Percentiles rank a stretch among this genome's conserved stretches.
phyloP scores from a whole-genome alignment of 1,284 basidiomycete species.

The Phaffia rhodozyma region DNA sequence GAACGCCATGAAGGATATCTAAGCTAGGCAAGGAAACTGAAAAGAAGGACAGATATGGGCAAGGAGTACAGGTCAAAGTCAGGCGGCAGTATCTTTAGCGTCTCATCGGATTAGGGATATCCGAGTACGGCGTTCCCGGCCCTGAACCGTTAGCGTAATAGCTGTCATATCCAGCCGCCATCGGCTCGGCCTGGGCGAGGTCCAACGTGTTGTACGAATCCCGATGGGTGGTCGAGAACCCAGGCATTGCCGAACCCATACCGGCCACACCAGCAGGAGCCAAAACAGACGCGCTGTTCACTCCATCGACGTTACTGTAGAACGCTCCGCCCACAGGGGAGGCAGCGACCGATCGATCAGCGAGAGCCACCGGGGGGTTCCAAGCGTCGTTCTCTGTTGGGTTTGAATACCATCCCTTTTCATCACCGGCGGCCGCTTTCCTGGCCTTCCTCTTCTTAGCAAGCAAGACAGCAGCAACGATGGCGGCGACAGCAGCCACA shows the following conservation, averaged over 20 bases:
- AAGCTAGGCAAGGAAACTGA: too few species aligned
- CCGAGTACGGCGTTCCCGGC: neutral
- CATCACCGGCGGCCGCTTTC: neutral
- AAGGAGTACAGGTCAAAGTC: too few species aligned
- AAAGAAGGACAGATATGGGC: too few species aligned
- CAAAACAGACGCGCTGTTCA: neutral
- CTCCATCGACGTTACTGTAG: too few species aligned
- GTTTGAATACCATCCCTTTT: conserved; percentile 13
- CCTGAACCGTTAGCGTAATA: neutral
- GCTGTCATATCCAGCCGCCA: neutral
- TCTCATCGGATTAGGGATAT: neutral
- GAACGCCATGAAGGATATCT: too few species aligned
- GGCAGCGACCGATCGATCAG: conserved; percentile 1
- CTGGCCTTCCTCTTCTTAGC: neutral
- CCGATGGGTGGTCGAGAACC: neutral
- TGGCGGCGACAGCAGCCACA: conserved; percentile 3
- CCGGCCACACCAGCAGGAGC: neutral
- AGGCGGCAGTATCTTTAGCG: too few species aligned
- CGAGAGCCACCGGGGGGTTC: conserved; percentile 2
- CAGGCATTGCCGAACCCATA: neutral
- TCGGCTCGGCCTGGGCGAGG: conserved; percentile 10
- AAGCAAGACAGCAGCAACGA: neutral
- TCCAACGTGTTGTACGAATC: conserved; percentile 13
- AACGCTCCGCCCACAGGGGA: neutral
- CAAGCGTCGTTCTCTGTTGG: conserved; percentile 9